Evolutionary conservation across 805 yeast genomes (phyloP), one percentile per base, ranked within the genome.

Genomic region (Priceomyces melissophilus): DNA sequence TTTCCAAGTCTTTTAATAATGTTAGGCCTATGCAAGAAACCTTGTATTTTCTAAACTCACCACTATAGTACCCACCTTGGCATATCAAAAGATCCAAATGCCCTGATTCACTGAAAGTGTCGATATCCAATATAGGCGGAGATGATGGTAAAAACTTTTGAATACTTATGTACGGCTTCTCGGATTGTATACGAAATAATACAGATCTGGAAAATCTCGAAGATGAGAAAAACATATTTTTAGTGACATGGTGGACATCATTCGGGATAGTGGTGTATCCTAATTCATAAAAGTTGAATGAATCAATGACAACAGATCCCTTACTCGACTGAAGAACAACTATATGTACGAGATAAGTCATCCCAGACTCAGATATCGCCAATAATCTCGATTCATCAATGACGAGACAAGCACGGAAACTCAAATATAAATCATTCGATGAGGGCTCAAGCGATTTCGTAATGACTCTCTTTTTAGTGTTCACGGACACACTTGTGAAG

Each of bases 21-120:
- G 25, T 20, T 20, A 20, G 25, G 25, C 25, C 25, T 8, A 8
- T 20, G 25, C 25, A 20, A 20, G 7, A 20, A 20, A 8, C 8
- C 25, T 20, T 20, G 25, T 20, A 17, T 26, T 43, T 49, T 37
- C 47, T 41, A 30, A 60, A 43, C 37, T 67, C 69, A 2, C 69
- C 67, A 35, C 61, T 55, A 17, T 62, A 55, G 42, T 60, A 58
- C 1, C 69, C 69, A 10, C 71, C 71, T 38, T 60, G 67, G 32
- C 65, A 58, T 10, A 58, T 39, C 13, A 57, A 42, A 3, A 63
- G 11, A 3, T 45, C 44, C 2, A 37, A 31, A 6, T 20, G 23
- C 15, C 44, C 40, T 2, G 39, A 33, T 1, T 35, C 38, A 13
- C 32, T 10, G n/a, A 14, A 23, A 2, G 47, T 33, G 16, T 49